Percentiles rank a stretch among this genome's conserved stretches.
Conservation (phyloP, 73 alveolate genomes). For the Stentor coeruleus region DNA sequence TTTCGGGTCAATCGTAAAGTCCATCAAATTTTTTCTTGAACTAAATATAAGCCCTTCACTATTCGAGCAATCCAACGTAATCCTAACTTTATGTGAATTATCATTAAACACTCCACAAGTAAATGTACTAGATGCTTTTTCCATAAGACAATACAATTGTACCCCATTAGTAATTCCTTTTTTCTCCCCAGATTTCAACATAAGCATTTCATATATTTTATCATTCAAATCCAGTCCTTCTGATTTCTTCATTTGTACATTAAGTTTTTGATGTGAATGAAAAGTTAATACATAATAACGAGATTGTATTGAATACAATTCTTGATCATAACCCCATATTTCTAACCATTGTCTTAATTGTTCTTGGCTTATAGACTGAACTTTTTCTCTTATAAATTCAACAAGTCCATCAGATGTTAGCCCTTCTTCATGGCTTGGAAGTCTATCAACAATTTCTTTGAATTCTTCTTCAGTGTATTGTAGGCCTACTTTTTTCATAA, state of each 20-base stretch:
- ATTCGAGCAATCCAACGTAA: not conserved
- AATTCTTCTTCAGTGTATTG: constrained; percentile 26
- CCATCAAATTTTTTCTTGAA: too few relatives aligned
- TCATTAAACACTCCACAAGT: constrained; percentile 4
- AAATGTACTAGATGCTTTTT: not conserved
- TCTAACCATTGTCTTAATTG: constrained; percentile 79
- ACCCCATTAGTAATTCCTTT: not conserved
- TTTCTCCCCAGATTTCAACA: not conserved
- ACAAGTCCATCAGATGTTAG: constrained; percentile 90
- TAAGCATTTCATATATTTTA: constrained; percentile 58
- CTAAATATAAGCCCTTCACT: not conserved
- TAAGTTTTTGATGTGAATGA: constrained; percentile 79
- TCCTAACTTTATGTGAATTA: not conserved
- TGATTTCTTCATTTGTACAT: constrained; percentile 93
- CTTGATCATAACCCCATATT: constrained; percentile 19
- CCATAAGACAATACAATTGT: not conserved
- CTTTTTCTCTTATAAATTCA: constrained; percentile 75
- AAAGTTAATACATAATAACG: constrained; percentile 87
- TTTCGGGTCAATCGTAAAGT: too few relatives aligned
- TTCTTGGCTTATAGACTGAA: constrained; percentile 60
- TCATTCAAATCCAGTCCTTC: constrained; percentile 83
- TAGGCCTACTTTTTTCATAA: constrained; percentile 82
- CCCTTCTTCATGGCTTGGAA: constrained; percentile 81
- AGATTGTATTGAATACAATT: constrained; percentile 58
- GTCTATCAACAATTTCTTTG: constrained; percentile 60